Conservation (phyloP, 177 flowering plant genomes). For the Vitis hybrid region DNA sequence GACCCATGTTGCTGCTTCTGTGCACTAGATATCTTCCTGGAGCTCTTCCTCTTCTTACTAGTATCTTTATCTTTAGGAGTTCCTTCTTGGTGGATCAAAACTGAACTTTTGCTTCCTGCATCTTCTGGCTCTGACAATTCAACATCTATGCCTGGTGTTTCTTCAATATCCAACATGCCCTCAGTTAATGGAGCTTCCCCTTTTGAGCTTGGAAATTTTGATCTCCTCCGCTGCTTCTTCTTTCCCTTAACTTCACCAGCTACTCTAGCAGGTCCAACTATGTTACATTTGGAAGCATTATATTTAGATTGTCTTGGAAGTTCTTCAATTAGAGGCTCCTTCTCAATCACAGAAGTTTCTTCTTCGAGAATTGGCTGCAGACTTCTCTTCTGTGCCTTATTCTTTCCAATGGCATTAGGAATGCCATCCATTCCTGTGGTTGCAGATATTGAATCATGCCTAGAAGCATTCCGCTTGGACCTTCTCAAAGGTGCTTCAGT, state of each 20-base stretch:
- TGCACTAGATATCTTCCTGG: neutral
- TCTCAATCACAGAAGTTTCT: conserved; percentile 1
- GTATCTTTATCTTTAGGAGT: neutral
- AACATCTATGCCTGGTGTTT: neutral
- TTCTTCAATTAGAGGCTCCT: neutral
- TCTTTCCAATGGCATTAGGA: neutral
- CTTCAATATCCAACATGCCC: neutral
- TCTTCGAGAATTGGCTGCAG: neutral
- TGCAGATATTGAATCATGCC: neutral
- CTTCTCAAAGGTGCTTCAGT: conserved; percentile 4
- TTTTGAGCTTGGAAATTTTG: neutral
- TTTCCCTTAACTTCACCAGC: neutral
- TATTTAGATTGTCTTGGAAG: conserved; percentile 10
- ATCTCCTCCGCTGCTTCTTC: conserved; percentile 2
- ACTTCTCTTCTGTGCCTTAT: neutral
- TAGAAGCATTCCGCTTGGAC: conserved; percentile 20
- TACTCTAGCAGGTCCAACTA: neutral
- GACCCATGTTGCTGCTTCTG: neutral
- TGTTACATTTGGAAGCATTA: conserved; percentile 1
- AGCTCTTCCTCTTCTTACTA: neutral
- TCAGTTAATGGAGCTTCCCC: neutral
- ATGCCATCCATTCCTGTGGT: neutral
- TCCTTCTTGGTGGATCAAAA: neutral
- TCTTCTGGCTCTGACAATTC: conserved; percentile 5
- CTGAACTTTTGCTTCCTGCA: neutral